These are phyloP conservation scores for Cymbopogon flexuosus DNA, from an alignment of 202 grass and related monocot genomes.

Conservation along the genomic window DNA sequence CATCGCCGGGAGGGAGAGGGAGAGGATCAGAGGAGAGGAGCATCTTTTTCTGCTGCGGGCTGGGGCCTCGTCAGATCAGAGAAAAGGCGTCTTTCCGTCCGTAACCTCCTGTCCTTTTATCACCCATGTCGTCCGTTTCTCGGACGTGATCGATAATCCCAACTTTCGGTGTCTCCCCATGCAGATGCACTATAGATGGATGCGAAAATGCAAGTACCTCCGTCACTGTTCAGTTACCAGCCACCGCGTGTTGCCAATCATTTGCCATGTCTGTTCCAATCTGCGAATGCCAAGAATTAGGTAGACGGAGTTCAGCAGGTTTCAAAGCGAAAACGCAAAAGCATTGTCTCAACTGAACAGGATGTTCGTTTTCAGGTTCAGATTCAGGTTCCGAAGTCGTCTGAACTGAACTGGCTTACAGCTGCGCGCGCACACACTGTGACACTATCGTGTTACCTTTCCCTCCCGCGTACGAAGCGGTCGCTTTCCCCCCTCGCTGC, in stretches of 20 bases:
- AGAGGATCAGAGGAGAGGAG: not conserved
- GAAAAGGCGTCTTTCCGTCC: not conserved
- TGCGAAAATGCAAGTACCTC: not conserved
- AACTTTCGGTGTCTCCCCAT: too few relatives aligned
- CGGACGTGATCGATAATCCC: not conserved
- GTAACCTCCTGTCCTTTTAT: not conserved
- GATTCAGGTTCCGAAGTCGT: not conserved
- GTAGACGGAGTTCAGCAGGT: not conserved
- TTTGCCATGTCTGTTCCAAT: not conserved
- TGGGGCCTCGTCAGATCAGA: not conserved
- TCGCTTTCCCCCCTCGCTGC: not conserved
- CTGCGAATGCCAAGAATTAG: not conserved
- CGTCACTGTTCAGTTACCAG: not conserved
- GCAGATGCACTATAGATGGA: too few relatives aligned
- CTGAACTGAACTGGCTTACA: not conserved
- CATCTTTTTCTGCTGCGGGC: not conserved
- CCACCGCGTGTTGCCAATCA: not conserved
- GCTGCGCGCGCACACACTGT: not conserved
- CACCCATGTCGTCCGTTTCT: not conserved
- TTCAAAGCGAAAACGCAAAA: not conserved
- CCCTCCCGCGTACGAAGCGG: not conserved
- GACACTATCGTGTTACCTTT: not conserved
- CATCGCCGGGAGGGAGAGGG: not conserved
- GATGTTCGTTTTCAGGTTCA: not conserved
- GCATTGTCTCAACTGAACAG: not conserved